phyloP scores from a whole-genome alignment of 2,329 filamentous ascomycete genomes.

The Penicillium sp. region DNA sequence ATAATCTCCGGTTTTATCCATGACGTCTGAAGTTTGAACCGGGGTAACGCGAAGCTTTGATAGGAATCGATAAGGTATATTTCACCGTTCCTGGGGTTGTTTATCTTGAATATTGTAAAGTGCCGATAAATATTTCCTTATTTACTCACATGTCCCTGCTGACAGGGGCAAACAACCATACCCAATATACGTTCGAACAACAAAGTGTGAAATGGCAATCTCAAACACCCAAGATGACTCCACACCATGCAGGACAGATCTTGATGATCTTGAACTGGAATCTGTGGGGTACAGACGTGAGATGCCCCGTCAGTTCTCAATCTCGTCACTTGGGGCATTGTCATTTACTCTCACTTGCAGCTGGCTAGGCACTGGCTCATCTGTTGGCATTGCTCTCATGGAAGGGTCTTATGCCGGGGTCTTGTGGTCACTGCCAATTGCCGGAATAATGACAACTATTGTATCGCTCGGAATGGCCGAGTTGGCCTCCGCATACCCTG shows the following conservation, averaged over 20 bases:
- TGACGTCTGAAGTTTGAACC: too few species aligned
- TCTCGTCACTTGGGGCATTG: constrained; percentile 4
- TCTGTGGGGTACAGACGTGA: constrained; percentile 9
- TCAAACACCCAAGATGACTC: neutral
- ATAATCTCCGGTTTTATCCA: too few species aligned
- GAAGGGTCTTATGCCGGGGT: neutral
- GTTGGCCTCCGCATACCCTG: neutral
- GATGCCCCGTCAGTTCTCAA: constrained; percentile 6
- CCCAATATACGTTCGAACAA: too few species aligned
- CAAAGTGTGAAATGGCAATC: neutral
- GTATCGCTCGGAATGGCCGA: constrained; percentile 1
- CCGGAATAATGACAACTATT: constrained; percentile 4
- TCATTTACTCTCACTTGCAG: constrained; percentile 7
- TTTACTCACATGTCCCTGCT: too few species aligned
- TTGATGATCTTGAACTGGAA: constrained; percentile 9
- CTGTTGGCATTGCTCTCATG: constrained; percentile 3
- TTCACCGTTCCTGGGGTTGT: too few species aligned
- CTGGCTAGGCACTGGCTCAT: constrained; percentile 4
- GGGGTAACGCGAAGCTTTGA: too few species aligned
- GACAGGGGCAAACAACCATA: too few species aligned
- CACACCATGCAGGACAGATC: neutral
- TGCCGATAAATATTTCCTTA: too few species aligned
- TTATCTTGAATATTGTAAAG: too few species aligned
- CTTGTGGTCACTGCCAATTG: constrained; percentile 3
- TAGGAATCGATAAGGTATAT: too few species aligned